Evolutionary conservation across 1,284 basidiomycete species (phyloP).

Genomic region (Trichosporon coremiiforme): DNA sequence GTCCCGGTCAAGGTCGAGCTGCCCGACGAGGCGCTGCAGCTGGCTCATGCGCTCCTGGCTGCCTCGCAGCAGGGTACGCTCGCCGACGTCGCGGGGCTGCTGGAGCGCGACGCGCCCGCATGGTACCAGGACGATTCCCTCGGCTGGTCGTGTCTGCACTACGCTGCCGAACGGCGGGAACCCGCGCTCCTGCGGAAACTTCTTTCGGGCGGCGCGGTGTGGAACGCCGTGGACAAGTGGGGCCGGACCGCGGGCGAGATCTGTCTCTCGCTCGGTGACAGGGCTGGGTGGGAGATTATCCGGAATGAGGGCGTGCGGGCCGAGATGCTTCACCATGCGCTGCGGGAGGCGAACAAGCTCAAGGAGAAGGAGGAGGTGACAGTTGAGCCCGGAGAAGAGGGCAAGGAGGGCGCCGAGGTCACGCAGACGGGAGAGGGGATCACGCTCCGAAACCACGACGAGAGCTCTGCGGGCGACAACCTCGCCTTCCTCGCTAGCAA

Average conservation of each 20-base stretch:
- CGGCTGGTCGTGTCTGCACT: conserved; percentile 82
- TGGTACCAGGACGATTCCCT: conserved; percentile 86
- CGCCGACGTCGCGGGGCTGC: conserved; percentile 61
- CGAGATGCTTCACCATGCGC: conserved; percentile 58
- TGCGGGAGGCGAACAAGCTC: conserved; percentile 31
- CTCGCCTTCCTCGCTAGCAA: conserved; percentile 72
- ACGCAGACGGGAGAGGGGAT: conserved; percentile 28
- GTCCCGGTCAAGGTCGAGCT: conserved; percentile 8
- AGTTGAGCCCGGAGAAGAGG: background rate
- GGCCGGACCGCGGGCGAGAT: conserved; percentile 85
- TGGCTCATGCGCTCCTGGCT: conserved; percentile 40
- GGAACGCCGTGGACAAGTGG: conserved; percentile 84
- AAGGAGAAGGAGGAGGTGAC: conserved; percentile 1
- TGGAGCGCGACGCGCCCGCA: conserved; percentile 75
- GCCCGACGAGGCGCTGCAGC: conserved; percentile 26
- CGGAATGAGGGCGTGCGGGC: conserved; percentile 81
- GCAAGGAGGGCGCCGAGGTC: conserved; percentile 28
- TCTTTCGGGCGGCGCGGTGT: conserved; percentile 80
- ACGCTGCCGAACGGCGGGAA: conserved; percentile 76
- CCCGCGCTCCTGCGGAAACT: conserved; percentile 66
- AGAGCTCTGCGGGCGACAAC: conserved; percentile 72
- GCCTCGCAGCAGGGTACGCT: conserved; percentile 56
- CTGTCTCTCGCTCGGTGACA: conserved; percentile 78
- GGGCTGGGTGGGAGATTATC: conserved; percentile 70
- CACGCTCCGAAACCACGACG: conserved; percentile 59